Conservation (phyloP, 2,329 filamentous ascomycete genomes). For the Cladosporium cucumerinum region DNA sequence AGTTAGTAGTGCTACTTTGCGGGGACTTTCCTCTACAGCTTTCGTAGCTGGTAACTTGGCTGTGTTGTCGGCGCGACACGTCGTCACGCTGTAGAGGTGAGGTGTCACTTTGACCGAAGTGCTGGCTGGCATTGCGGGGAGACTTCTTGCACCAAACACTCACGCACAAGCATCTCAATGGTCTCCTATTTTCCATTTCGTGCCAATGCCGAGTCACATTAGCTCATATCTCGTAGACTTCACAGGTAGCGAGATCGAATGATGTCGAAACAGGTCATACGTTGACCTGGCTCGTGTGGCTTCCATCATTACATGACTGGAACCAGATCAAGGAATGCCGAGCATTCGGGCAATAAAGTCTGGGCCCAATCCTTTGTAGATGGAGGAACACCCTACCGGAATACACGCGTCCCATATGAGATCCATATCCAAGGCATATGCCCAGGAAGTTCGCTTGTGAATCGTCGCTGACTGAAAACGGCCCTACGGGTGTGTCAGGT, state of each 20-base stretch:
- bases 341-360: not conserved
- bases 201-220: not conserved
- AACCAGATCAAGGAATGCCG: not conserved
- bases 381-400: not conserved
- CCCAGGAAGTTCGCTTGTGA: not conserved
- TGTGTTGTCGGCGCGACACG: not conserved
- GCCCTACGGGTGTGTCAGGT: not conserved
- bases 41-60: not conserved
- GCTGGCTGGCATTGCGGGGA: not conserved
- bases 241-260: not conserved
- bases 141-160: not conserved
- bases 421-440: not conserved
- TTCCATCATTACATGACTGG: not conserved
- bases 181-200: not conserved
- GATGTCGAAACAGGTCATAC: not conserved
- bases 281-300: not conserved
- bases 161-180: too few species aligned
- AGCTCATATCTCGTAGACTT: too few species aligned
- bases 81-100: conserved; percentile 1
- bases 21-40: not conserved
- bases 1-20: conserved; percentile 7
- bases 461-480: not conserved
- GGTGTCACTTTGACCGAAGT: not conserved
- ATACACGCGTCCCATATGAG: not conserved
- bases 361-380: not conserved